Percentiles rank a stretch among this genome's conserved stretches.
phyloP scores from a whole-genome alignment of 176 grass and related monocot genomes.

The Paspalum vaginatum region DNA sequence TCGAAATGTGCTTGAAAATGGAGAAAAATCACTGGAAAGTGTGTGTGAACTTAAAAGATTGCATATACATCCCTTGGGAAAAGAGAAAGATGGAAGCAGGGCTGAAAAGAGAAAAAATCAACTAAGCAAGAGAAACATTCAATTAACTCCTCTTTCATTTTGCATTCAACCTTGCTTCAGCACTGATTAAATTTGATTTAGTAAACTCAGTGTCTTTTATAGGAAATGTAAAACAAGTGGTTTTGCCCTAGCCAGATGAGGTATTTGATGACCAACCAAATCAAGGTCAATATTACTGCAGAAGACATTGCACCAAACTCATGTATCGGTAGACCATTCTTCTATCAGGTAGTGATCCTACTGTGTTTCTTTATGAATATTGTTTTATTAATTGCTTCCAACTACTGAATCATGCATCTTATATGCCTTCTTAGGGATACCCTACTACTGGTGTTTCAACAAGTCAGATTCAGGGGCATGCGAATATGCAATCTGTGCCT shows the following conservation, averaged over 20 bases:
- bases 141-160: slow-evolving; percentile 54
- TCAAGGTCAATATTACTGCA: slow-evolving; percentile 67
- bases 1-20: slow-evolving; percentile 62
- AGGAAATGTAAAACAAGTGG: slow-evolving; percentile 59
- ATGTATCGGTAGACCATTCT: slow-evolving; percentile 67
- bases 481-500: slow-evolving; percentile 58
- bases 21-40: slow-evolving; percentile 70
- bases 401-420: slow-evolving; percentile 34
- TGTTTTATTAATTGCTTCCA: slow-evolving; percentile 25
- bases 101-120: slow-evolving; percentile 73
- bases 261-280: slow-evolving; percentile 55
- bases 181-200: slow-evolving; percentile 24
- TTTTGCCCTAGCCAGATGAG: slow-evolving; percentile 43
- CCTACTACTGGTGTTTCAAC: slow-evolving; percentile 55
- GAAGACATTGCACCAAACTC: slow-evolving; percentile 56
- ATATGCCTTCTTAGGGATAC: slow-evolving; percentile 62
- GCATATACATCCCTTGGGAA: slow-evolving; percentile 60
- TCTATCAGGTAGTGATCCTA: slow-evolving; percentile 59
- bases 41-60: slow-evolving; percentile 65
- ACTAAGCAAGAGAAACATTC: slow-evolving; percentile 68
- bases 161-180: slow-evolving; percentile 29
- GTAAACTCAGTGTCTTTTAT: slow-evolving; percentile 20
- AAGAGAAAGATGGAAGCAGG: slow-evolving; percentile 68
- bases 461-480: slow-evolving; percentile 67
- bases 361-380: slow-evolving; percentile 42